Percentiles rank a stretch among this genome's conserved stretches.
Conservation (phyloP, 1,284 basidiomycete genomes). For the Ceratobasidium sp. region DNA sequence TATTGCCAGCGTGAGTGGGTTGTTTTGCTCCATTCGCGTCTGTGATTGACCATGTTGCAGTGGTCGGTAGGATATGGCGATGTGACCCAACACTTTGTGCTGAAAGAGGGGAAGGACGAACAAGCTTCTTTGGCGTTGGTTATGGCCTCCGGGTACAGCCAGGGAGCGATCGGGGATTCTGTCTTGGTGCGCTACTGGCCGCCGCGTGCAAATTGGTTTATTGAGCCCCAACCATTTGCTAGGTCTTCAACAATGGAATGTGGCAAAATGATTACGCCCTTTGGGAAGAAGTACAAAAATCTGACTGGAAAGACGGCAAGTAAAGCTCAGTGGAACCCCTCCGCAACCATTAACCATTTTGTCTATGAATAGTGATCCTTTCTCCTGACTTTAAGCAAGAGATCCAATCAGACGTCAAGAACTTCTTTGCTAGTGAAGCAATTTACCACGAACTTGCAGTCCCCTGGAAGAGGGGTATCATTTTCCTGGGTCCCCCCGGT, state of each 20-base stretch:
- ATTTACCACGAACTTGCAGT: constrained; percentile 77
- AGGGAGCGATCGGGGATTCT: constrained; percentile 27
- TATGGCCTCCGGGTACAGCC: constrained; percentile 55
- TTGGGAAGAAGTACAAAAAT: constrained; percentile 76
- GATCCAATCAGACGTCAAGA: constrained; percentile 72
- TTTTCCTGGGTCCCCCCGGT: constrained; percentile 72
- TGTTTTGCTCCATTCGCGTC: neutral
- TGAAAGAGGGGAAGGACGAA: constrained; percentile 70
- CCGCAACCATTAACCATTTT: constrained; percentile 48
- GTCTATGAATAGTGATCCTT: constrained; percentile 65
- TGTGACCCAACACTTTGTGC: constrained; percentile 61
- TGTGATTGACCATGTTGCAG: constrained; percentile 54
- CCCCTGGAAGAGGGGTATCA: constrained; percentile 75
- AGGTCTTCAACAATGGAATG: constrained; percentile 49
- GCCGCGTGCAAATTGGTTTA: neutral
- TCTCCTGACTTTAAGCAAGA: constrained; percentile 73
- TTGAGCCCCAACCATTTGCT: neutral
- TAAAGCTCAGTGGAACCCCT: neutral
- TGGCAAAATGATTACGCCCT: constrained; percentile 73
- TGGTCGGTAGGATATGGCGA: constrained; percentile 58
- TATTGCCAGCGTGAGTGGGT: constrained; percentile 57
- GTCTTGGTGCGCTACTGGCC: neutral
- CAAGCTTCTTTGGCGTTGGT: constrained; percentile 64
- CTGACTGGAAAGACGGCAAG: constrained; percentile 68
- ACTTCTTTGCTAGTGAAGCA: constrained; percentile 77